phyloP scores from a whole-genome alignment of 352 stramenopile genomes.

The Pythium periplocum region DNA sequence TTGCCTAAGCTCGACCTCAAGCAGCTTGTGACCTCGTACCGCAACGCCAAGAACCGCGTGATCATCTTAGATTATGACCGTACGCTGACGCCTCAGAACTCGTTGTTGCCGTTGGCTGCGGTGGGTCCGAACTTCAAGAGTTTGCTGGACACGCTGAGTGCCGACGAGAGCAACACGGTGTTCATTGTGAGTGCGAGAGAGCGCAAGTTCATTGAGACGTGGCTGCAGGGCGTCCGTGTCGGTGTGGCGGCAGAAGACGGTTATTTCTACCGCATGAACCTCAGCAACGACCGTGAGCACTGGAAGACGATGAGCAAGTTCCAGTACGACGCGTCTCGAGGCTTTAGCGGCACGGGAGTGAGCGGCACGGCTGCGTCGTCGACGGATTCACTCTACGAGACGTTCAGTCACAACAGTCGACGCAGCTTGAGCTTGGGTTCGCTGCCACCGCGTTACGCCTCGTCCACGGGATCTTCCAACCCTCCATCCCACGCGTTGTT shows the following conservation, averaged over 20 bases:
- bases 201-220: conserved; percentile 87
- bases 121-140: conserved; percentile 75
- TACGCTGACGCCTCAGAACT: conserved; percentile 74
- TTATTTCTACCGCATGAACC: conserved; percentile 79
- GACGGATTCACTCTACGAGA: too few relatives aligned
- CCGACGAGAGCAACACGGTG: conserved; percentile 65
- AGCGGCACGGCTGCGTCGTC: too few relatives aligned
- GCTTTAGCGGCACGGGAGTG: too few relatives aligned
- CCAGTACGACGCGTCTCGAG: conserved; percentile 52
- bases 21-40: conserved; percentile 60
- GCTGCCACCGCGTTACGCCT: not conserved
- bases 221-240: conserved; percentile 68
- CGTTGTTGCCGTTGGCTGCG: conserved; percentile 69
- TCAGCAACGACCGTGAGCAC: conserved; percentile 57
- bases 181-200: conserved; percentile 76
- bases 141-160: conserved; percentile 60
- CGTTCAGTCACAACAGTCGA: conserved; percentile 6
- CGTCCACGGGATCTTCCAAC: too few relatives aligned
- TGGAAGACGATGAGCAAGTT: conserved; percentile 87
- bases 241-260: conserved; percentile 72
- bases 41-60: conserved; percentile 62
- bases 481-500: conserved; percentile 1
- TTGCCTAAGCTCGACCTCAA: conserved; percentile 58
- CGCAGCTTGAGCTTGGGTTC: conserved; percentile 16
- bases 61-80: conserved; percentile 89